phyloP scores from a whole-genome alignment of 2,329 filamentous ascomycete genomes.

The Claviceps monticola region DNA sequence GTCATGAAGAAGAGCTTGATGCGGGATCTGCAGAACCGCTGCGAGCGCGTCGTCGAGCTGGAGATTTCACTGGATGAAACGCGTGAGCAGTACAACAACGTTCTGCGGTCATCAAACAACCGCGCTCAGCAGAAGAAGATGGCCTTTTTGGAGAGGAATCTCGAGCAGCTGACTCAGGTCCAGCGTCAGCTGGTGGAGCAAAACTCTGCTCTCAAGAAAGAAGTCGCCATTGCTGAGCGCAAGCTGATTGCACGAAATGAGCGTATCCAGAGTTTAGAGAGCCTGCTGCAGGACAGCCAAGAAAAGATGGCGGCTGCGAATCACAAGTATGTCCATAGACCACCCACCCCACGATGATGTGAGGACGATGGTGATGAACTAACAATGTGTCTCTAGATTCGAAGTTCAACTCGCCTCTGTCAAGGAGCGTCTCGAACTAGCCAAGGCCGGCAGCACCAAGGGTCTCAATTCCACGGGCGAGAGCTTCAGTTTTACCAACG shows the following conservation, averaged over 20 bases:
- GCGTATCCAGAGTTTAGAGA: slow-evolving; percentile 87
- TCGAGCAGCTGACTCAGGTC: slow-evolving; percentile 94
- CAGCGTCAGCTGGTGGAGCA: slow-evolving; percentile 97
- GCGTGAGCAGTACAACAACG: slow-evolving; percentile 97
- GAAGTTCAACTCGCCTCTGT: slow-evolving; percentile 93
- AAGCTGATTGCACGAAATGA: slow-evolving; percentile 95
- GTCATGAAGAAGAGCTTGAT: slow-evolving; percentile 99
- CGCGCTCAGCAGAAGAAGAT: slow-evolving; percentile 99
- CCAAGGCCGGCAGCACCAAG: slow-evolving; percentile 81
- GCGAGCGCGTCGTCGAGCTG: slow-evolving; percentile 92
- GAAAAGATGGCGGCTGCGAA: slow-evolving; percentile 96
- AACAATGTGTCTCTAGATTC: slow-evolving; percentile 48
- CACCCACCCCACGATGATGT: not conserved
- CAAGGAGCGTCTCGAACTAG: slow-evolving; percentile 92
- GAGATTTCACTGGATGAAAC: slow-evolving; percentile 97
- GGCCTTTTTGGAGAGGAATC: slow-evolving; percentile 95
- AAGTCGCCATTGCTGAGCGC: slow-evolving; percentile 94
- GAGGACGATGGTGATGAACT: not conserved
- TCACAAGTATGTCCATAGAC: slow-evolving; percentile 59
- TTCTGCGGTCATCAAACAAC: slow-evolving; percentile 91
- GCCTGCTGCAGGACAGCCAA: slow-evolving; percentile 86
- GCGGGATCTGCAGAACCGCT: slow-evolving; percentile 96
- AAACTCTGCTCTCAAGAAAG: slow-evolving; percentile 94
- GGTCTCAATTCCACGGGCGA: slow-evolving; percentile 56
- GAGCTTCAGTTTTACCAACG: slow-evolving; percentile 57